These are phyloP conservation scores for Fusarium hostae DNA, from an alignment of 2,329 filamentous ascomycete species.

Conservation along the genomic window DNA sequence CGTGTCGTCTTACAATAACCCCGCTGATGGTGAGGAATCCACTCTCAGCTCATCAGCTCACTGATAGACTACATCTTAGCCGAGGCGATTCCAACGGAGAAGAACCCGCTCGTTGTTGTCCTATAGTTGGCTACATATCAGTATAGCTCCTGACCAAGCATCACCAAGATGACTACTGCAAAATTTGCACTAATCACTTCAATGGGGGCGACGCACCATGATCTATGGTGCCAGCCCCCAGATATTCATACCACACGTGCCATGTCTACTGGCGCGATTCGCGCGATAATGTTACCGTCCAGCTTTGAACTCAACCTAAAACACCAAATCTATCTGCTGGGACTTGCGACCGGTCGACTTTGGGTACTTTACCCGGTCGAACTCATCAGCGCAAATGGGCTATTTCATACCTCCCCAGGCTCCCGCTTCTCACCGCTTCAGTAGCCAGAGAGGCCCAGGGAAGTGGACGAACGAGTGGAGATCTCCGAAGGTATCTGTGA, in stretches of 20 bases:
- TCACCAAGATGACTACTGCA: constrained; percentile 9
- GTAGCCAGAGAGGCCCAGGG: constrained; percentile 1
- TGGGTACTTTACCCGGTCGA: background rate
- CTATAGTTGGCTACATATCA: background rate
- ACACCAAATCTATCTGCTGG: background rate
- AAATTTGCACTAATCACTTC: constrained; percentile 14
- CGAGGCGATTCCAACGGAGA: background rate
- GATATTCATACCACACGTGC: constrained; percentile 7
- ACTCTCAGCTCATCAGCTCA: constrained; percentile 13
- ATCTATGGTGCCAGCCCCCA: constrained; percentile 11
- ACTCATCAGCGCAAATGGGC: background rate
- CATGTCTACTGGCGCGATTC: background rate
- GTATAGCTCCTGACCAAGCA: background rate
- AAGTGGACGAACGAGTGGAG: constrained; percentile 19
- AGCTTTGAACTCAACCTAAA: background rate
- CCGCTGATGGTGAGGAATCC: constrained; percentile 11
- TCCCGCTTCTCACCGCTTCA: constrained; percentile 9
- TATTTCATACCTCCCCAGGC: background rate
- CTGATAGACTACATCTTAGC: constrained; percentile 11
- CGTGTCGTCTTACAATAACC: background rate
- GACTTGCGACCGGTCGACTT: background rate
- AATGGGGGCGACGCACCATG: background rate
- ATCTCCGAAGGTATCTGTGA: constrained; percentile 4
- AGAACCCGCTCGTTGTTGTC: constrained; percentile 11
- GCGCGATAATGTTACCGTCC: background rate